phyloP scores from a whole-genome alignment of 2,329 filamentous ascomycete genomes.

The Colletotrichum musicola region DNA sequence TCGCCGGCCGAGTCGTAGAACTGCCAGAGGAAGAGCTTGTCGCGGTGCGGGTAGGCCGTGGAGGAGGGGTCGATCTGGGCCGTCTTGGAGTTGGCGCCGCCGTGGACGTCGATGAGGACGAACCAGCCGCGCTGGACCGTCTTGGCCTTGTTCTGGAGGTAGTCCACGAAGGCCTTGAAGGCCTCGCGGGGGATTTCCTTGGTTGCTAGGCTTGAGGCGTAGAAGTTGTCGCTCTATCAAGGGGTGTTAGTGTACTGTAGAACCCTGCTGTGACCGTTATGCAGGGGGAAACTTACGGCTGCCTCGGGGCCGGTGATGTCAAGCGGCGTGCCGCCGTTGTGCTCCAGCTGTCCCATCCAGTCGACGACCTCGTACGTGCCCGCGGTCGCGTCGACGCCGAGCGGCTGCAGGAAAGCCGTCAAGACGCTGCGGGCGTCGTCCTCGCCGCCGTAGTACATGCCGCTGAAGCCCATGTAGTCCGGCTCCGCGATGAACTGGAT shows the following conservation, averaged over 20 bases:
- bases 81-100: conserved; percentile 53
- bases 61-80: conserved; percentile 43
- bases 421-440: conserved; percentile 34
- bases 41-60: conserved; percentile 55
- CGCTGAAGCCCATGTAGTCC: conserved; percentile 43
- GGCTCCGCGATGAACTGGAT: conserved; percentile 41
- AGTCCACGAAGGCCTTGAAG: conserved; percentile 44
- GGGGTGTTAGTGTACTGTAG: neutral
- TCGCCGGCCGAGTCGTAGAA: conserved; percentile 56
- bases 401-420: conserved; percentile 9
- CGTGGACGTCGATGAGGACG: conserved; percentile 51
- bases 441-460: conserved; percentile 45
- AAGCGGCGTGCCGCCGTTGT: conserved; percentile 35
- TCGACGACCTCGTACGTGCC: conserved; percentile 8
- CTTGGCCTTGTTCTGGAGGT: conserved; percentile 45
- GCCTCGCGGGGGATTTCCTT: conserved; percentile 42
- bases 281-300: conserved; percentile 20
- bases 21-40: conserved; percentile 64
- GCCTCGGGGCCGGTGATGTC: conserved; percentile 45
- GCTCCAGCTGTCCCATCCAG: conserved; percentile 45
- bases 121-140: conserved; percentile 46
- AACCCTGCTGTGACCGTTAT: neutral
- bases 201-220: conserved; percentile 48
- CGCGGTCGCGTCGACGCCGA: conserved; percentile 16
- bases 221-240: conserved; percentile 46